Evolutionary conservation across 2,329 filamentous ascomycete genomes (phyloP).

Genomic region (Fusarium humuli): DNA sequence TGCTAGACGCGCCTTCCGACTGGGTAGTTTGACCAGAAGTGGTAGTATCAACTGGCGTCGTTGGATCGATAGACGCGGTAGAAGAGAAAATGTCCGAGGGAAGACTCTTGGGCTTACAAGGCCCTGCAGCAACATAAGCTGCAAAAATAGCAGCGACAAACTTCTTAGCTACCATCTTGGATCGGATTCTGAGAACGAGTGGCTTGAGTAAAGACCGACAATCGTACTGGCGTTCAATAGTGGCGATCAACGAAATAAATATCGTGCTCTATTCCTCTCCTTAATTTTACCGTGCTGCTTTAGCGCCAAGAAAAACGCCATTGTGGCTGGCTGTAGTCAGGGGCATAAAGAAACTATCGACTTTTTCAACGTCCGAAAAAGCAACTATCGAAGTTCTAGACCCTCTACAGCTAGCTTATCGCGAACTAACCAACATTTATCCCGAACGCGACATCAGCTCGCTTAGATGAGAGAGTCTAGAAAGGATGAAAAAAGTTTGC

Average conservation of each 20-base stretch:
- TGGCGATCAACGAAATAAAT: not conserved
- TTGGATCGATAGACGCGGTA: not conserved
- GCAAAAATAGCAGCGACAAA: not conserved
- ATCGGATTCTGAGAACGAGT: not conserved
- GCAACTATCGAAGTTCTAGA: not conserved
- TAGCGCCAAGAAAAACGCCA: not conserved
- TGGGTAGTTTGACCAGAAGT: not conserved
- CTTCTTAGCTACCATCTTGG: not conserved
- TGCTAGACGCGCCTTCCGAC: not conserved
- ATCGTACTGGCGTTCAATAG: not conserved
- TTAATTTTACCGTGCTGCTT: not conserved
- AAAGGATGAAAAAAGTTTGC: not conserved
- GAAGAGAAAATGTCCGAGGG: not conserved
- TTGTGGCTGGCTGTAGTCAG: constrained; percentile 9
- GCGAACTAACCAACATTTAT: not conserved
- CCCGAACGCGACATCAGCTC: not conserved
- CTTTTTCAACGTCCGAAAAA: not conserved
- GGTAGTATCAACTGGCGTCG: not conserved
- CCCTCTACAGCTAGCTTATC: not conserved
- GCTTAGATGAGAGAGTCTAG: not conserved
- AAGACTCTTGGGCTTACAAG: constrained; percentile 5
- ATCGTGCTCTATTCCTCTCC: not conserved
- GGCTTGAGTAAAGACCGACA: not conserved
- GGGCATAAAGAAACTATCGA: constrained; percentile 10
- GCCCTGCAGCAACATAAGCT: constrained; percentile 2